These are phyloP conservation scores for Leccinellum luteum DNA, from an alignment of 768 basidiomycete species.

Conservation along the genomic window DNA sequence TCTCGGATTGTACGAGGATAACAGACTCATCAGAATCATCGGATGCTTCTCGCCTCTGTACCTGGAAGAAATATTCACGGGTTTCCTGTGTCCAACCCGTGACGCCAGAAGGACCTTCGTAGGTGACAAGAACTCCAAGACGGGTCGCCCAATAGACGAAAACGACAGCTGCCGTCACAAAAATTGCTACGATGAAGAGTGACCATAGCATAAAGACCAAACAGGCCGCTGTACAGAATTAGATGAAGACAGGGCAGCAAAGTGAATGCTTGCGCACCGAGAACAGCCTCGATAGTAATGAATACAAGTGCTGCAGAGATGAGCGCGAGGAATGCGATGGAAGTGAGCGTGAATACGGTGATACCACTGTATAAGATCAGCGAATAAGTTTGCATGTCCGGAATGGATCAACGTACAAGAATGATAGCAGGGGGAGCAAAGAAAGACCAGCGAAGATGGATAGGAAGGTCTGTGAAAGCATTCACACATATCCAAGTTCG, in stretches of 20 bases:
- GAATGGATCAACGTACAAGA: conserved; percentile 35
- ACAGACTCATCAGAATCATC: conserved; percentile 27
- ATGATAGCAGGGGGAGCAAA: conserved; percentile 33
- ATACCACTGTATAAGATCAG: conserved; percentile 20
- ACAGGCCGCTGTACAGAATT: conserved; percentile 29
- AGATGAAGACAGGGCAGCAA: not conserved
- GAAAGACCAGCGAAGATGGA: conserved; percentile 39
- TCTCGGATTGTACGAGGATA: conserved; percentile 22
- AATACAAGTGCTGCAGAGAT: conserved; percentile 32
- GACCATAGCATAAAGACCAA: conserved; percentile 33
- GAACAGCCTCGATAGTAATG: conserved; percentile 27
- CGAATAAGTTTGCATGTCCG: conserved; percentile 7
- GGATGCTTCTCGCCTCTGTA: conserved; percentile 14
- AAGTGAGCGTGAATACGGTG: conserved; percentile 36
- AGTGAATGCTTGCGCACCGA: conserved; percentile 21
- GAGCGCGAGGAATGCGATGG: conserved; percentile 38
- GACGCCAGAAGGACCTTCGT: conserved; percentile 32
- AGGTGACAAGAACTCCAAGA: conserved; percentile 35
- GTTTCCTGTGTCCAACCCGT: conserved; percentile 32
- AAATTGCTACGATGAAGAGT: conserved; percentile 32
- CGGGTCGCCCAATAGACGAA: conserved; percentile 33
- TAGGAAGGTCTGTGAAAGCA: conserved; percentile 38
- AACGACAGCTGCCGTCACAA: conserved; percentile 31
- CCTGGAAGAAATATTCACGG: conserved; percentile 18
- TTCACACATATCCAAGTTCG: conserved; percentile 1